Evolutionary conservation across 768 basidiomycete species (phyloP).

Genomic region (Boletellus emodensis): DNA sequence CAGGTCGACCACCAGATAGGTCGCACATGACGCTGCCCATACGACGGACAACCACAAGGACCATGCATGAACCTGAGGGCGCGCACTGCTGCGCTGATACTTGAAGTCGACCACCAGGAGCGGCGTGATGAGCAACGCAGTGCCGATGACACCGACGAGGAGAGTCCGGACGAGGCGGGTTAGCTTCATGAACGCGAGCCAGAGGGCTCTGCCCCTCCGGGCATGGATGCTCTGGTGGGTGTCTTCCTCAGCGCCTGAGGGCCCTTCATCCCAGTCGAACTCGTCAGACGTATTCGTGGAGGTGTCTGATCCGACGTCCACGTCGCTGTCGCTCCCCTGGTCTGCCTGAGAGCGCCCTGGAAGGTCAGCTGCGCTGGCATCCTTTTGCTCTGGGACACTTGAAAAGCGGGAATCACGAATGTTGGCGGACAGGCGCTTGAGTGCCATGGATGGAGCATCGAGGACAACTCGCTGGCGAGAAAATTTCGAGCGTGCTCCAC

Average conservation of each 20-base stretch:
- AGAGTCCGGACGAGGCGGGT: conserved; percentile 56
- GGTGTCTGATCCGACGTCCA: conserved; percentile 30
- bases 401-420: conserved; percentile 4
- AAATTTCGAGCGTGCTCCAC: conserved; percentile 5
- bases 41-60: conserved; percentile 67
- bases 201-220: conserved; percentile 58
- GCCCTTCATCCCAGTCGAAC: conserved; percentile 71
- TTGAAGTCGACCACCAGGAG: conserved; percentile 63
- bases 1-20: conserved; percentile 62
- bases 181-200: conserved; percentile 64
- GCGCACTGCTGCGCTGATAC: conserved; percentile 46
- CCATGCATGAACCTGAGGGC: conserved; percentile 56
- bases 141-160: conserved; percentile 55
- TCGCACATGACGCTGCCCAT: conserved; percentile 60
- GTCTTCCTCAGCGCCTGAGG: conserved; percentile 28
- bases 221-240: conserved; percentile 39
- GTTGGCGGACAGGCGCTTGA: conserved; percentile 9
- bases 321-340: conserved; percentile 10
- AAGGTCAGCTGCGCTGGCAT: background rate
- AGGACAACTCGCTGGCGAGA: background rate
- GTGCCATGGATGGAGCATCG: conserved; percentile 14
- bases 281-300: conserved; percentile 63
- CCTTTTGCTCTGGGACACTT: conserved; percentile 8
- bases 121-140: conserved; percentile 63
- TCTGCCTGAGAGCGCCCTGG: conserved; percentile 5